phyloP scores from a whole-genome alignment of 2,329 filamentous ascomycete species.

The Ceratocystis lukuohia region DNA sequence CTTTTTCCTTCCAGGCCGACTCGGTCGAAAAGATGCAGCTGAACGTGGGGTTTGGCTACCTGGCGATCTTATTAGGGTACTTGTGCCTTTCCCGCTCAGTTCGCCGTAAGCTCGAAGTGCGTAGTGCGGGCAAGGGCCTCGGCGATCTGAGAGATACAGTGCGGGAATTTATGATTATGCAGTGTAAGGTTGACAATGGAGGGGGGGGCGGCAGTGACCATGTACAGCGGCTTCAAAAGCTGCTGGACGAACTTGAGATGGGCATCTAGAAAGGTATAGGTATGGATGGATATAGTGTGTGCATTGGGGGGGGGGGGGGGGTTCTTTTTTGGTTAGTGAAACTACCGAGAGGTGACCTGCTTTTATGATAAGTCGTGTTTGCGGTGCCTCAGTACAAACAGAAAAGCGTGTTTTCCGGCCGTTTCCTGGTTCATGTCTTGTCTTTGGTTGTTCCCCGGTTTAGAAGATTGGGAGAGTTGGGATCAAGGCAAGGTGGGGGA shows the following conservation, averaged over 20 bases:
- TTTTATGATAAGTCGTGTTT: neutral
- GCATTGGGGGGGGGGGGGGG: neutral
- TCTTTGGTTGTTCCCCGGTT: too few relatives aligned
- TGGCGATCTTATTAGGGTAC: slow-evolving; percentile 73
- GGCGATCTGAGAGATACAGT: slow-evolving; percentile 38
- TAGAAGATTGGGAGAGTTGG: too few relatives aligned
- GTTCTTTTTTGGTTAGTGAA: neutral
- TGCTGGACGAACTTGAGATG: slow-evolving; percentile 28
- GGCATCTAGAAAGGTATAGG: slow-evolving; percentile 11
- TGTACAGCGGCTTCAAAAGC: slow-evolving; percentile 26
- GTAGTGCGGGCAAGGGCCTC: slow-evolving; percentile 33
- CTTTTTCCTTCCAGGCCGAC: slow-evolving; percentile 38
- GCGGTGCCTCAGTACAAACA: neutral
- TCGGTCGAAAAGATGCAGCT: slow-evolving; percentile 61
- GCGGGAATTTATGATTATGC: slow-evolving; percentile 40
- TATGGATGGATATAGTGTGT: neutral
- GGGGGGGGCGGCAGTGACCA: slow-evolving; percentile 25
- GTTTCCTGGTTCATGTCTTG: too few relatives aligned
- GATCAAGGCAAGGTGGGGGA: too few relatives aligned
- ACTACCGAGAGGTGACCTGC: neutral
- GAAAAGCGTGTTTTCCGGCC: neutral
- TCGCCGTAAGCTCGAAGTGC: slow-evolving; percentile 31
- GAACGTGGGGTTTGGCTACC: slow-evolving; percentile 75
- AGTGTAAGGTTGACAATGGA: slow-evolving; percentile 37
- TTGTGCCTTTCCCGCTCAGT: slow-evolving; percentile 47